Evolutionary conservation across 805 yeast genomes (phyloP), one percentile per base, ranked within the genome.

Genomic region (Candida nonsorbophila): DNA sequence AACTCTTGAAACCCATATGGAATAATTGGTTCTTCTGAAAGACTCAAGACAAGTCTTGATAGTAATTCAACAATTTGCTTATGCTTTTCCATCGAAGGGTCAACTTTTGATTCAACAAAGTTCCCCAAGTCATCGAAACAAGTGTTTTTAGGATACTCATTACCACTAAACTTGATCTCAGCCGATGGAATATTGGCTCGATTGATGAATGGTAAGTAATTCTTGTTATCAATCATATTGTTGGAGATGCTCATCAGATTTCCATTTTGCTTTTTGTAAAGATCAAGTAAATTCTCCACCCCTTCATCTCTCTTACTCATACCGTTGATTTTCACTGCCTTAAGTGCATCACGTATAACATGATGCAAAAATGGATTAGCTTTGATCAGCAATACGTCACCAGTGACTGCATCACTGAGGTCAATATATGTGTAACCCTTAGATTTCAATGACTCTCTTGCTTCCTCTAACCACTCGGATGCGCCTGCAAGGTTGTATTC

Each of bases 401-500:
- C 81, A 51, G 77, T 58, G 12, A 80, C 69, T 1, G 75, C 71
- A 51, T 79, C 86, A 35, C 79, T 73, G 19, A 88, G 61, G 45
- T 88, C 95, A 34, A 88, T 68, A 41, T 83, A 81, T 0, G 84
- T 67, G 44, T 73, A 77, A 0, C 82, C 80, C 39, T 80, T 79
- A 26, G 72, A 67, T 30, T 66, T 59, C 16, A 86, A 56, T 22
- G 65, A 68, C 14, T 70, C 68, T n/a, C 59, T 51, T 33, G 70
- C 69, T 20, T 65, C 58, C 41, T 81, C 84, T 5, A 79, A 66
- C 70, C 88, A 77, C 45, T 82, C 90, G 0, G 87, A 69, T n/a
- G 84, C 68, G 0, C 97, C 97, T 0, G 92, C 95, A 41, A 69
- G 59, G 49, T 87, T 87, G 45, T 81, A 86, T 37, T 79, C 77